These are phyloP conservation scores for Blepharisma japonicum DNA, from an alignment of 73 alveolate genomes.

Conservation along the genomic window DNA sequence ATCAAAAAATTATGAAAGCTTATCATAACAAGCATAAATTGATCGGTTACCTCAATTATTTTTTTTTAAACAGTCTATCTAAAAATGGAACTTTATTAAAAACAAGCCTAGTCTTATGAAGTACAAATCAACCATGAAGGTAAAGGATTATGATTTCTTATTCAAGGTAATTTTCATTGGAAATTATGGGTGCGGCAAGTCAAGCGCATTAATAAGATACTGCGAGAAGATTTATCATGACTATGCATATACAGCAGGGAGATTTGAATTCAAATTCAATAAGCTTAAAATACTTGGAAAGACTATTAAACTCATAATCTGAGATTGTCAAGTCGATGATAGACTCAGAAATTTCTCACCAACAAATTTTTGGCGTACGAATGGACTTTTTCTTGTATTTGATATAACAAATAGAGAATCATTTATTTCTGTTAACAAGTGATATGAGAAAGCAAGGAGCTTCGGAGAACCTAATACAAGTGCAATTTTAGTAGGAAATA, in stretches of 20 bases:
- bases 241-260: conserved; percentile 50
- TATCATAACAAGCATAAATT: no score
- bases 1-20: no score
- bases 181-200: conserved; percentile 49
- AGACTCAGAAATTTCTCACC: conserved; percentile 41
- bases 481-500: conserved; percentile 49
- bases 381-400: conserved; percentile 48
- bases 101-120: no score
- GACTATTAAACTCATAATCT: conserved; percentile 46
- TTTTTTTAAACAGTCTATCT: no score
- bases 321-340: conserved; percentile 55
- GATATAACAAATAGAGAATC: conserved; percentile 51
- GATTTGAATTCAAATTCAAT: conserved; percentile 61
- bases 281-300: conserved; percentile 49
- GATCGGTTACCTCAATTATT: no score
- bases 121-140: no score
- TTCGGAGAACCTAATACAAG: conserved; percentile 18
- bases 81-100: no score
- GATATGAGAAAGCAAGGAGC: conserved; percentile 33
- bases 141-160: conserved; percentile 47
- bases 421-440: conserved; percentile 43
- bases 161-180: conserved; percentile 57
- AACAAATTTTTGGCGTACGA: conserved; percentile 55
- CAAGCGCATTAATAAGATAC: conserved; percentile 51
- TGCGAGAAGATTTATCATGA: conserved; percentile 50